Conservation (phyloP, 1,284 basidiomycete species). For the Apiotrichum gracile region DNA sequence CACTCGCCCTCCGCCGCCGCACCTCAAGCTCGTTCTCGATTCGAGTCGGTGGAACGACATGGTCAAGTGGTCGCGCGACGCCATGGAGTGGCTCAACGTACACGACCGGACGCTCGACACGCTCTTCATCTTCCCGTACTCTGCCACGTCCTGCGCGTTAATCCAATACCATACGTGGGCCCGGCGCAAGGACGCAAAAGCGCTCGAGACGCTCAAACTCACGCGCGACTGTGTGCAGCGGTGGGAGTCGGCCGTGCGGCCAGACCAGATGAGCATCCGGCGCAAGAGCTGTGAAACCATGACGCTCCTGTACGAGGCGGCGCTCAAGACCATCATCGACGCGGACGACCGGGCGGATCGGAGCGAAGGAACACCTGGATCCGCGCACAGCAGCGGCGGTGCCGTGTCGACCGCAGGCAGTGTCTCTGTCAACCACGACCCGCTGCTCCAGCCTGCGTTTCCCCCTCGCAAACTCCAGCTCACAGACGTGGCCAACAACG, state of each 20-base stretch:
- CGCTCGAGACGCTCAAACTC: constrained; percentile 67
- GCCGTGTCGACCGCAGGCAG: constrained; percentile 12
- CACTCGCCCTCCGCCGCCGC: constrained; percentile 75
- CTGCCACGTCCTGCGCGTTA: constrained; percentile 81
- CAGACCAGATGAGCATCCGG: constrained; percentile 82
- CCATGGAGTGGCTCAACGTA: constrained; percentile 81
- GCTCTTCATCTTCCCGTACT: constrained; percentile 77
- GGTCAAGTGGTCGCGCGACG: constrained; percentile 64
- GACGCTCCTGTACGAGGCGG: constrained; percentile 81
- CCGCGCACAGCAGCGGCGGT: constrained; percentile 50
- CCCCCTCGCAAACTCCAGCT: constrained; percentile 10
- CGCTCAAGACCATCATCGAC: constrained; percentile 58
- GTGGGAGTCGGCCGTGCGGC: constrained; percentile 62
- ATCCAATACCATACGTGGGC: constrained; percentile 64
- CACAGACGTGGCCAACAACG: background rate
- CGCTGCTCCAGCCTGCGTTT: background rate
- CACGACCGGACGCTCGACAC: constrained; percentile 79
- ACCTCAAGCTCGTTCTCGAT: constrained; percentile 75
- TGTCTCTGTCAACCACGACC: constrained; percentile 19
- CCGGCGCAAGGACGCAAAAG: constrained; percentile 66
- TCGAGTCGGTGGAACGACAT: constrained; percentile 72
- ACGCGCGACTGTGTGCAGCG: constrained; percentile 72
- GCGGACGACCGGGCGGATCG: constrained; percentile 28
- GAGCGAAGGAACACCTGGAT: constrained; percentile 50
- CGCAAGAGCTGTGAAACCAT: constrained; percentile 78